Conservation (phyloP, 2,329 filamentous ascomycete species). For the Ceratocystis albifundus region DNA sequence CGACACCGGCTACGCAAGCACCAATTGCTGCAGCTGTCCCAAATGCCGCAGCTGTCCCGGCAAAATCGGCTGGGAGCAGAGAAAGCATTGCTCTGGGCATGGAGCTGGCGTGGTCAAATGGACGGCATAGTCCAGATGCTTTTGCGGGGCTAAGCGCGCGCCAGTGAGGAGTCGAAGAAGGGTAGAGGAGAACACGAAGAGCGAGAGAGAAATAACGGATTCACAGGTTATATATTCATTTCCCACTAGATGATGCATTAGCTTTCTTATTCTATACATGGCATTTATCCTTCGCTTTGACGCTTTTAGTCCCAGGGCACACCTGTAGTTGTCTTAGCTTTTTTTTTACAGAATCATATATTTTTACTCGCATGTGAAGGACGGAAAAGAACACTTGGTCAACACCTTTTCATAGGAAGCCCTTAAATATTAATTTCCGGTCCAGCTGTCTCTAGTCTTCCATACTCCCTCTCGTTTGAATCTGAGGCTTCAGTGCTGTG, state of each 20-base stretch:
- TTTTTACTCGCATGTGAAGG: too few species aligned
- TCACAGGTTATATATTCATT: not conserved
- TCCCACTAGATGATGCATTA: not conserved
- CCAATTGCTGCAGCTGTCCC: slow-evolving; percentile 25
- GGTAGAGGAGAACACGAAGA: not conserved
- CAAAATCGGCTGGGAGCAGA: slow-evolving; percentile 38
- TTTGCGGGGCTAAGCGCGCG: slow-evolving; percentile 63
- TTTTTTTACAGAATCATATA: too few species aligned
- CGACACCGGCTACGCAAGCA: slow-evolving; percentile 27
- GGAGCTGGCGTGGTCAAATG: slow-evolving; percentile 54
- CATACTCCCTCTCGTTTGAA: too few species aligned
- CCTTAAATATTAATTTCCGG: too few species aligned
- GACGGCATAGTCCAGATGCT: slow-evolving; percentile 66
- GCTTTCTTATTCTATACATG: not conserved
- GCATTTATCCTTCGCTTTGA: not conserved
- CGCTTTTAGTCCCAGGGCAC: not conserved
- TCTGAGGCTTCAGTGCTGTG: too few species aligned
- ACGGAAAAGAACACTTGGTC: too few species aligned
- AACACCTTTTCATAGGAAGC: too few species aligned
- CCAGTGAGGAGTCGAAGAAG: slow-evolving; percentile 28
- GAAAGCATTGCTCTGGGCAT: slow-evolving; percentile 59
- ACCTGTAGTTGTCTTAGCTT: not conserved
- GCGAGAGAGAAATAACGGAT: not conserved
- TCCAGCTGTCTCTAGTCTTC: too few species aligned
- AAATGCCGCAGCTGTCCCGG: slow-evolving; percentile 32